Conservation (phyloP, 2,329 filamentous ascomycete species). For the Shiraia bambusicola region DNA sequence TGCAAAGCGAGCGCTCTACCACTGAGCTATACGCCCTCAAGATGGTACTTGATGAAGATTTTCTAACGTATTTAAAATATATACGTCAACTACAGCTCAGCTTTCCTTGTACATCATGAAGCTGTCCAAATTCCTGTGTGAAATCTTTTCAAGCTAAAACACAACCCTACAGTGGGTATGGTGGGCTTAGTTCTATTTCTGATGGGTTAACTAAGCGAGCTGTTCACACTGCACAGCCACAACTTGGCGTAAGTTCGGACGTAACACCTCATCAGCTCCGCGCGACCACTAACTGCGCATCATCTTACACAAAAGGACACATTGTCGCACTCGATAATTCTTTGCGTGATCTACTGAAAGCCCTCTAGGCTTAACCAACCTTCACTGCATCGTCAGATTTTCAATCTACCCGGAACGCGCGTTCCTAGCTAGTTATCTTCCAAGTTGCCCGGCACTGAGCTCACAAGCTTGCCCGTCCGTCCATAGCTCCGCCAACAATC, state of each 20-base stretch:
- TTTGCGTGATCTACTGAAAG: neutral
- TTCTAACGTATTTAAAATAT: too few species aligned
- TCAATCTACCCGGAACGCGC: constrained; percentile 3
- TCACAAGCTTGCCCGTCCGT: constrained; percentile 13
- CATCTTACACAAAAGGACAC: constrained; percentile 20
- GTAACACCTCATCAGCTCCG: constrained; percentile 26
- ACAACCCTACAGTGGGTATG: too few species aligned
- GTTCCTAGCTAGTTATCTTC: constrained; percentile 1
- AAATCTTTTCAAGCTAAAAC: neutral
- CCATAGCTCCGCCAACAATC: constrained; percentile 16
- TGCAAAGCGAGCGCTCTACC: constrained; percentile 46
- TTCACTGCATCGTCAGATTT: neutral
- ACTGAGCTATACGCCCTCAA: constrained; percentile 40
- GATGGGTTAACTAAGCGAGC: neutral
- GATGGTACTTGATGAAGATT: neutral
- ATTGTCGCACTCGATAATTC: neutral
- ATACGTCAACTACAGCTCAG: neutral
- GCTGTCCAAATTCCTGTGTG: neutral
- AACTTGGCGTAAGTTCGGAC: constrained; percentile 20
- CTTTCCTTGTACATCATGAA: neutral
- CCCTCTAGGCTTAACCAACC: too few species aligned
- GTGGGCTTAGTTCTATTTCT: neutral
- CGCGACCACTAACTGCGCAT: constrained; percentile 15
- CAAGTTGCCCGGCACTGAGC: constrained; percentile 11
- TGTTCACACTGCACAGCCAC: constrained; percentile 21